Evolutionary conservation across 1,284 basidiomycete species (phyloP), one percentile per base, ranked within the genome.

Genomic region (Trichosporon sp.): DNA sequence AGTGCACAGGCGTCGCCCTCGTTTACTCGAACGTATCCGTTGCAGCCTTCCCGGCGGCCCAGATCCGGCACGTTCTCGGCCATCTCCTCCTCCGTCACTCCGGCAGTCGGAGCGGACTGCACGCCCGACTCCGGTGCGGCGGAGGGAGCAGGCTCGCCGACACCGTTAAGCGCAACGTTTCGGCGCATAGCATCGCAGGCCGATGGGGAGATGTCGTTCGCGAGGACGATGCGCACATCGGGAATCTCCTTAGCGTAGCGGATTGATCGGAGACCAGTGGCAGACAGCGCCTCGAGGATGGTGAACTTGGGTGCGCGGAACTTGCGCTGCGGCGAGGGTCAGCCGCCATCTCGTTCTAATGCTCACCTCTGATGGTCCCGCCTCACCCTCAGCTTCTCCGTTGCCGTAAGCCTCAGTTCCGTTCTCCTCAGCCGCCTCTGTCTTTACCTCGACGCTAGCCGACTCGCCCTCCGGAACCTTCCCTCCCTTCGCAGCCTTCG

Each of bases 161-260:
- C 85, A 4, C 86, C 89, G 74, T 99, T 99, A 68, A 92, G 85
- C n/a, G 87, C 86, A 1, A 97, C 85, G 73, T 99, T 99, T 58
- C 89, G 83, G 69, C 84, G 86, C 87, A 99, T 98, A 4, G 91
- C 91, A 64, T 86, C 88, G 4, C 89, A 88, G 0, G 95, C 96
- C 2, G 88, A 85, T 0, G 88, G 84, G 0, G 90, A 95, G 6
- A 97, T 79, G 78, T 99, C 95, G 76, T 99, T 99, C 10, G 96
- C 95, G 69, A 97, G 87, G 32, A 99, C 88, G 78, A 89, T 86
- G 90, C 88, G 91, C 67, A 95, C 86, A 37, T 90, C 84, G 0
- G 95, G 94, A 10, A 99, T 95, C 81, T 99, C 95, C 73, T 97
- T 95, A 0, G 95, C 95, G 77, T 99, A 99, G 32, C 95, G 90